Evolutionary conservation across 805 yeast genomes (phyloP), one percentile per base, ranked within the genome.

Genomic region (Candida arabinofermentans): DNA sequence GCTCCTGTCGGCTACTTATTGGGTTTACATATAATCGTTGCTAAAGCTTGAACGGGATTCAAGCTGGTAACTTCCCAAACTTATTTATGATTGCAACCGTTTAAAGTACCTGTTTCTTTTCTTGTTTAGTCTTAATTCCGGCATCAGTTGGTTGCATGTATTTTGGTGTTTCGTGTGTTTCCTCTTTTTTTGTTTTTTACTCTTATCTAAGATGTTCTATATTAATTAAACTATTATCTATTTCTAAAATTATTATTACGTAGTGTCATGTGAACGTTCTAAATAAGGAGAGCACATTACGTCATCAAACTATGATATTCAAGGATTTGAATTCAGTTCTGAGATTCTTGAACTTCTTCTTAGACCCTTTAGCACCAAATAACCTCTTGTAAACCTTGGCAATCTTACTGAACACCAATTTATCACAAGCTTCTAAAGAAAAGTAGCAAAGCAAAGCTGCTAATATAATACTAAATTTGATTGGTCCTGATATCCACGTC

Each of bases 401-500:
- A 16, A 79, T 18, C 27, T 47, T 49, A n/a, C 51, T 54, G 46
- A 76, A 78, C 30, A 77, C 46, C 37, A 42, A 62, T 37, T 62
- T 65, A 41, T 79, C 74, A 3, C 80, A 77, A 3, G 65, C 24
- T 48, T 68, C 56, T 61, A 81, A 61, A 0, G 66, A 62, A 1
- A 56, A 65, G 36, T 78, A 74, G 56, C 88, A 86, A 16, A 71
- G 34, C 0, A 62, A 42, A 0, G 81, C 77, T 27, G 71, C 53
- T 0, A 66, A 29, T 12, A 77, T 31, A n/a, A 88, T 69, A n/a
- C 70, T 53, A 16, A 65, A 33, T 51, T 81, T 81, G 58, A 83
- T 79, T 6, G 59, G 48, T 2, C 43, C 35, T 0, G 86, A 67
- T 24, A 84, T 69, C 42, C 71, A 62, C 0, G 96, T 85, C 51